These are phyloP conservation scores for Leucocoprinus sp. DNA, from an alignment of 768 basidiomycete species.

Conservation along the genomic window DNA sequence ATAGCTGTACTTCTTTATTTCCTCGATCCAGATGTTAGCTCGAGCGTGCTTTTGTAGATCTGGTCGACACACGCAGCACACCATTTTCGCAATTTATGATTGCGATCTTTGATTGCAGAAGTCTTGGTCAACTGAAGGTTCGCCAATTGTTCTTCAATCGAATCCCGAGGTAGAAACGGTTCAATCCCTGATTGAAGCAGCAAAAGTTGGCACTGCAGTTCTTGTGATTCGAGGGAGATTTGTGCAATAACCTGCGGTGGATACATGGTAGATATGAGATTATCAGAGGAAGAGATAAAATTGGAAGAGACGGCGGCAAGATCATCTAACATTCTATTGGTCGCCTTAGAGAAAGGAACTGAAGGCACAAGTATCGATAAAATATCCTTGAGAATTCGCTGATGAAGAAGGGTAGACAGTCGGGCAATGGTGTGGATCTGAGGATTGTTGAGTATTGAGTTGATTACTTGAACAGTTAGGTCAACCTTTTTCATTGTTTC, in stretches of 20 bases:
- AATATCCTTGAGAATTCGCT: conserved; percentile 46
- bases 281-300: conserved; percentile 51
- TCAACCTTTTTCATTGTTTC: conserved; percentile 50
- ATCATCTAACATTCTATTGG: conserved; percentile 34
- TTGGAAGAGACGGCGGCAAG: conserved; percentile 42
- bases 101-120: conserved; percentile 13
- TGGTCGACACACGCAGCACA: conserved; percentile 60
- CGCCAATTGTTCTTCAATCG: conserved; percentile 24
- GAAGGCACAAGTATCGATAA: conserved; percentile 24
- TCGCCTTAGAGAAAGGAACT: conserved; percentile 13
- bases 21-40: conserved; percentile 14
- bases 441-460: conserved; percentile 1
- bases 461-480: neutral
- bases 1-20: neutral
- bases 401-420: conserved; percentile 52
- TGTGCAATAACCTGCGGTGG: conserved; percentile 45
- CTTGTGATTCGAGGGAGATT: conserved; percentile 30
- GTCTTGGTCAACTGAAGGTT: conserved; percentile 19
- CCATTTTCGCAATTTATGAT: conserved; percentile 43
- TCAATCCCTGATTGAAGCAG: conserved; percentile 26
- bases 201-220: conserved; percentile 29
- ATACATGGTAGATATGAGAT: conserved; percentile 61
- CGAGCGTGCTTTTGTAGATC: conserved; percentile 36
- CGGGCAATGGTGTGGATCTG: conserved; percentile 58
- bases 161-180: conserved; percentile 16